Evolutionary conservation across 2,329 filamentous ascomycete species (phyloP), one percentile per base, ranked within the genome.

Genomic region (Calonectria hongkongensis): DNA sequence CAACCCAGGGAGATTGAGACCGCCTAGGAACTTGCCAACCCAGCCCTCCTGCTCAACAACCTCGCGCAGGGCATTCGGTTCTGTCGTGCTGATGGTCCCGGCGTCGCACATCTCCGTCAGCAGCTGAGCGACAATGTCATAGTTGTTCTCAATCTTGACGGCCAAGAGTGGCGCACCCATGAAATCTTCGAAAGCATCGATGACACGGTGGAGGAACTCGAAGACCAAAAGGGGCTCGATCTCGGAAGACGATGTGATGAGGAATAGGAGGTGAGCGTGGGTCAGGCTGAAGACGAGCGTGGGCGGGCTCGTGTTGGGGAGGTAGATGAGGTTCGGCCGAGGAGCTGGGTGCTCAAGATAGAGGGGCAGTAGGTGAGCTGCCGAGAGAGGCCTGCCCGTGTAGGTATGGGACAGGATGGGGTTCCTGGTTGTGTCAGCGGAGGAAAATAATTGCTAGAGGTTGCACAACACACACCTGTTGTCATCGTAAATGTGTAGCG

Each of bases 71-170:
- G 96, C 95, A 87, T 99, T 98, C 12, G 94, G 94, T 83, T 99
- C 97, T 1, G 96, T 98, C 70, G 95, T 98, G 80, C 91, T 94
- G 43, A 98, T 90, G n/a, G 92, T 90, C 18, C 97, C 97, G 48
- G 93, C 95, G 87, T 99, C 97, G 83, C 97, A 98, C 94, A 99
- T 98, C 85, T 99, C 97, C 74, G 93, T 95, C 72, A 98, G 88
- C 30, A 99, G 87, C 85, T 99, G 97, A 21, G 96, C 96, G 41
- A 97, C 94, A 33, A 98, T 93, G 90, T 98, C 95, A 85, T 98
- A 98, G 84, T 92, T 95, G 77, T 88, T 90, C 84, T 98, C 95
- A 76, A 99, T 93, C 87, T 97, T 98, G 81, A 90, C 91, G 25
- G 95, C 93, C 70, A 98, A 87, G 62, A 99, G 86, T 16, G 97